Conservation (phyloP, 2,329 filamentous ascomycete species). For the Bipolaris bicolor region DNA sequence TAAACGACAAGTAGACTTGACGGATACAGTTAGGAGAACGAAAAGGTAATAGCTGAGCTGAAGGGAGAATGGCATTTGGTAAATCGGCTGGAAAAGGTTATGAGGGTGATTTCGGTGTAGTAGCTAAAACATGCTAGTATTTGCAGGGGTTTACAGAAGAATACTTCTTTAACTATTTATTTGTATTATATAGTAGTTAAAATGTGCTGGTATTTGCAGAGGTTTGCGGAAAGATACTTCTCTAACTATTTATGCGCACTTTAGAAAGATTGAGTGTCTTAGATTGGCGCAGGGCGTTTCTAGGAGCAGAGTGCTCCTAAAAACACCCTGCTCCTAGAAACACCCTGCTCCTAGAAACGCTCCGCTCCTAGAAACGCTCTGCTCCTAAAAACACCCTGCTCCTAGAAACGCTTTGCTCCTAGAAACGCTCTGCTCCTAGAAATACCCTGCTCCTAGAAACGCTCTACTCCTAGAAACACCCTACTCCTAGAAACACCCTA, state of each 20-base stretch:
- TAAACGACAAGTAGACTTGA: conserved; percentile 1
- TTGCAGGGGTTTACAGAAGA: background rate
- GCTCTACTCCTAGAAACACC: background rate
- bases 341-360: background rate
- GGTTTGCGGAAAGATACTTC: background rate
- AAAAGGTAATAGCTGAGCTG: conserved; percentile 1
- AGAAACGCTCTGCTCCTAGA: background rate
- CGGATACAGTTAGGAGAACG: conserved; percentile 7
- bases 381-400: background rate
- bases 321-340: background rate
- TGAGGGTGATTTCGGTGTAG: background rate
- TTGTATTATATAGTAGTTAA: no score
- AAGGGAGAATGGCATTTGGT: conserved; percentile 3
- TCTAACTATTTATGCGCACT: background rate
- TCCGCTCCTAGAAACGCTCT: background rate
- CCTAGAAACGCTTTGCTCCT: background rate
- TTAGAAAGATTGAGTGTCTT: background rate
- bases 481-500: background rate
- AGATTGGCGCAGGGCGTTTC: background rate
- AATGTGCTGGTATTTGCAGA: no score
- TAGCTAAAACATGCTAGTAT: background rate
- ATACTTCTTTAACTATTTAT: no score
- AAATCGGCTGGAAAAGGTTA: background rate
- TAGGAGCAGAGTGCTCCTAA: background rate
- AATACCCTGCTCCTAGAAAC: conserved; percentile 5